Evolutionary conservation across 2,329 filamentous ascomycete species (phyloP), one percentile per base, ranked within the genome.

Genomic region (Ascomycota sp.): DNA sequence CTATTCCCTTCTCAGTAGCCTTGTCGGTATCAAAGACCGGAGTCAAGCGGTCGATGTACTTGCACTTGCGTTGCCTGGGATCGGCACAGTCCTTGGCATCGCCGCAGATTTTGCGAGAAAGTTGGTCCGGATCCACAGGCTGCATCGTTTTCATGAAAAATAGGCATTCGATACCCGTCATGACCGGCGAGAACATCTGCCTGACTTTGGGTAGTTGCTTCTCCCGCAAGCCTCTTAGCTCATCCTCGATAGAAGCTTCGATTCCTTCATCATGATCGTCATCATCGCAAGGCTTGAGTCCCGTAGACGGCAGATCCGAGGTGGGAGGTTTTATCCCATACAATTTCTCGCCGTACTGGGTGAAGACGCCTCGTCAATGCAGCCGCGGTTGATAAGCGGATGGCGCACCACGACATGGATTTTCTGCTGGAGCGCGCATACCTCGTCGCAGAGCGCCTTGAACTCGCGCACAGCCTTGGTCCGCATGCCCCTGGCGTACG

Each of bases 401-500:
- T n/a, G n/a, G n/a, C n/a, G n/a, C n/a, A n/a, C n/a, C n/a, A n/a
- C n/a, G n/a, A n/a, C n/a, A n/a, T n/a, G n/a, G n/a, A n/a, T n/a
- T n/a, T n/a, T n/a, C n/a, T n/a, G n/a, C n/a, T n/a, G n/a, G n/a
- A n/a, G n/a, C n/a, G n/a, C n/a, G n/a, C 57, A 35, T 51, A 78
- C 74, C 55, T 76, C 63, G 26, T 74, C 61, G 42, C 81, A 76
- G 15, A 83, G 53, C 34, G 64, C 52, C 33, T 59, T 61, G 36
- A 83, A 60, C 46, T 86, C 79, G 29, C 61, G 57, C 3, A 76
- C 63, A 10, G 77, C 75, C 48, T 72, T 75, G 25, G 59, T 60
- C 50, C 80, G 76, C 55, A 77, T 75, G 38, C 69, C 68, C 44
- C 75, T 66, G 30, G 75, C 69, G 46, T 76, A 85, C 0, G 78